A percentile compares a stretch with the other conserved stretches of the same genome.
These are phyloP conservation scores for Boeremia exigua DNA, from an alignment of 2,329 filamentous ascomycete genomes.

Conservation along the genomic window DNA sequence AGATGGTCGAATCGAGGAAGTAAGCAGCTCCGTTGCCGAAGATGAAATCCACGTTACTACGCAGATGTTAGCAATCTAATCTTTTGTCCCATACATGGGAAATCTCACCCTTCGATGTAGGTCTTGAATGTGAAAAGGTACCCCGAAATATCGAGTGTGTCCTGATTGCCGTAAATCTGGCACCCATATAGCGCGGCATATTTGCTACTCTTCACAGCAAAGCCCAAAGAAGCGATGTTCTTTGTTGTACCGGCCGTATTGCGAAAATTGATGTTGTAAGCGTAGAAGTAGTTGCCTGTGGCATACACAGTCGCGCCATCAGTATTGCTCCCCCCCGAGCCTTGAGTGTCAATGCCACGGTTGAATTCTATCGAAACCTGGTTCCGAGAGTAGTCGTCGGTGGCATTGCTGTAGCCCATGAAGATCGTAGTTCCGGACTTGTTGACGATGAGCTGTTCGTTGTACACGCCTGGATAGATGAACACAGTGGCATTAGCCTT, in stretches of 20 bases:
- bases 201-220: conserved; percentile 52
- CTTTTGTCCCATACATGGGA: too few species aligned
- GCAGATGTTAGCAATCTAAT: too few species aligned
- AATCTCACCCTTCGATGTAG: conserved; percentile 41
- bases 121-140: conserved; percentile 51
- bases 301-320: conserved; percentile 51
- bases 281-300: conserved; percentile 50
- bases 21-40: conserved; percentile 54
- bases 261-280: conserved; percentile 51
- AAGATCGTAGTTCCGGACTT: conserved; percentile 50
- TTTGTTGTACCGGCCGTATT: conserved; percentile 49
- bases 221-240: conserved; percentile 49
- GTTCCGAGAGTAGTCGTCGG: conserved; percentile 48
- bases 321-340: conserved; percentile 42
- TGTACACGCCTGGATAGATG: conserved; percentile 50
- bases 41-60: conserved; percentile 51
- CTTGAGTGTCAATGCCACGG: conserved; percentile 48
- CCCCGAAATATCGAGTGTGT: conserved; percentile 48
- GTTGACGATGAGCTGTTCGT: conserved; percentile 49
- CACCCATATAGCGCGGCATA: conserved; percentile 49
- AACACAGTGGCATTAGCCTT: conserved; percentile 49
- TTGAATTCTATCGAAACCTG: conserved; percentile 47
- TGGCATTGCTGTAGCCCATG: conserved; percentile 47
- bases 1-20: conserved; percentile 50
- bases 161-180: conserved; percentile 49